Evolutionary conservation across 139 green algal genomes (phyloP).

Genomic region (Coelastrella sp.): DNA sequence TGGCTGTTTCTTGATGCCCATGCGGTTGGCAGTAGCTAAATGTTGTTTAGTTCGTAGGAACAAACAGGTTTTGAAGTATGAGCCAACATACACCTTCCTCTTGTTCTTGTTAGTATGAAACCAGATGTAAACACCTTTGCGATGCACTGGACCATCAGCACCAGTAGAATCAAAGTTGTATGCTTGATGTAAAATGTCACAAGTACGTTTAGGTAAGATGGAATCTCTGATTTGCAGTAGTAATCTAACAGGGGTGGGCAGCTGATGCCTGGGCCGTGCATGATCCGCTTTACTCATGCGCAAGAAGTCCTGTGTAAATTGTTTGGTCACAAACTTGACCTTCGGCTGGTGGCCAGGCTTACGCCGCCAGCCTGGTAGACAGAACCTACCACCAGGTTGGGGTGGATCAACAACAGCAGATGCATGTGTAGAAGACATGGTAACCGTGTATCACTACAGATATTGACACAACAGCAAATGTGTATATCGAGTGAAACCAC

Average conservation of each 20-base stretch:
- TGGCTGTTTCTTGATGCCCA: neutral
- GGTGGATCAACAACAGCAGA: no score
- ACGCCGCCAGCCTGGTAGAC: no score
- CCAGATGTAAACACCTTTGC: conserved; percentile 6
- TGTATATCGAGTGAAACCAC: no score
- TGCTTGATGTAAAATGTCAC: neutral
- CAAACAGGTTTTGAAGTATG: neutral
- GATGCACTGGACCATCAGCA: neutral
- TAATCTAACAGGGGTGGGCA: neutral
- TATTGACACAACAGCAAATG: no score
- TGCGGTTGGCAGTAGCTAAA: neutral
- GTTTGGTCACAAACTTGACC: neutral
- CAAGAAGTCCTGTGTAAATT: neutral
- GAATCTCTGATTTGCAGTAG: neutral
- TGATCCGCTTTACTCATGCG: neutral
- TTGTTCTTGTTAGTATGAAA: neutral
- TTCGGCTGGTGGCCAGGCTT: neutral
- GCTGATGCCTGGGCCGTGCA: neutral
- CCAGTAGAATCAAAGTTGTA: neutral
- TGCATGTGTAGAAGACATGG: no score
- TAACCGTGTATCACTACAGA: no score
- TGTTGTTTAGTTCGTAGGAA: neutral
- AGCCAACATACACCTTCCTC: conserved; percentile 1
- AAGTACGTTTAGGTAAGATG: neutral
- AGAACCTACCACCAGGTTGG: no score